Evolutionary conservation across 148 eudicot genomes (phyloP).

Genomic region (Dysphania ambrosioides): DNA sequence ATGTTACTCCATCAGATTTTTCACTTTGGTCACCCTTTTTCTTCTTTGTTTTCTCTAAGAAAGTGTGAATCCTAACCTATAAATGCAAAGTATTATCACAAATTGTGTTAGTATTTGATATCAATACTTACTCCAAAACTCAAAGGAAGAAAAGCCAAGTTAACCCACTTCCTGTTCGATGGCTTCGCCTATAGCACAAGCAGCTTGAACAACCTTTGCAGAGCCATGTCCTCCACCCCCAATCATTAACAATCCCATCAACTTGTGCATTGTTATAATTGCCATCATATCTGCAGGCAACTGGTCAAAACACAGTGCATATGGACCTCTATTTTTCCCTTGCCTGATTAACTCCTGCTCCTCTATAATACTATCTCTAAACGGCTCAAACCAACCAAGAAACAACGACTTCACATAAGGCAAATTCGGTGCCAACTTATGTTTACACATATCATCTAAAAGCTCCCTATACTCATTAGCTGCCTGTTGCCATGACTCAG

Average conservation of each 20-base stretch:
- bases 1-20: constrained; percentile 36
- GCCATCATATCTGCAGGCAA: constrained; percentile 94
- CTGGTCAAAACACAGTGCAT: constrained; percentile 62
- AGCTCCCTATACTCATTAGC: constrained; percentile 80
- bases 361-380: constrained; percentile 56
- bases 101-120: background rate
- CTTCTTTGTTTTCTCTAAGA: constrained; percentile 64
- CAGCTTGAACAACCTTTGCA: constrained; percentile 76
- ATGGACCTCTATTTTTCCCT: constrained; percentile 55
- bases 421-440: constrained; percentile 87
- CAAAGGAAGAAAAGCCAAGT: constrained; percentile 13
- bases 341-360: constrained; percentile 62
- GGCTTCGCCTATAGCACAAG: constrained; percentile 80
- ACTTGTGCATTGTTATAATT: constrained; percentile 90
- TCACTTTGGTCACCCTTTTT: constrained; percentile 36
- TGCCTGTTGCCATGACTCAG: constrained; percentile 89
- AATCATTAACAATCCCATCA: constrained; percentile 73
- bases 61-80: constrained; percentile 70
- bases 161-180: constrained; percentile 87
- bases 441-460: constrained; percentile 79
- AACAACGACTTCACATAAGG: constrained; percentile 87
- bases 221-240: constrained; percentile 71
- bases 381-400: constrained; percentile 94
- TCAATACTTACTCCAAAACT: background rate
- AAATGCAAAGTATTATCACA: background rate